Evolutionary conservation across 495 filamentous ascomycete species (phyloP), one percentile per base, ranked within the genome.

Genomic region (Annulohypoxylon moriforme): DNA sequence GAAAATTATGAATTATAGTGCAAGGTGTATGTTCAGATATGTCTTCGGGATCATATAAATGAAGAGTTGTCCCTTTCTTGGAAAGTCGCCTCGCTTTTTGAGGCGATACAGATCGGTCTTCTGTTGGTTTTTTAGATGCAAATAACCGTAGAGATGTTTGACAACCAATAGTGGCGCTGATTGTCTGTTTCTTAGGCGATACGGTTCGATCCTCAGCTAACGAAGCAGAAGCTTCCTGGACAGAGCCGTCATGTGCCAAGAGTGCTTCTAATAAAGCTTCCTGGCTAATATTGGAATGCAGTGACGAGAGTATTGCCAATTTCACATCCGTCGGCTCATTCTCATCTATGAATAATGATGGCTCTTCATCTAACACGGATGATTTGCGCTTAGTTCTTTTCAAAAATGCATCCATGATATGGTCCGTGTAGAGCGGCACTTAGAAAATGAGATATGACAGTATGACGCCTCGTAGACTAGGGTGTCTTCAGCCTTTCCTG

Each of bases 1-100:
- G 85, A 76, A 98, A 98, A 74, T 96, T 95, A 81, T 94, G 94
- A 73, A 97, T 89, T 69, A 97, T 90, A 8, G 91, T 93, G 80
- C 94, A 97, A 16, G 96, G 93, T 0, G 96, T 97, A 72, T 94
- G 85, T 14, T 85, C 81, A 53, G 91, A 89, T 27, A 98, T 85
- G 76, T 97, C 93, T 36, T 87, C 82, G 1, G 94, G 92, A 31
- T 91, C 85, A 72, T 88, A 98, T 0, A 98, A 85, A 77, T 94
- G 91, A 7, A 97, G 79, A 0, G 94, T 97, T 69, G 88, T 82
- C 10, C 94, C 96, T 74, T 92, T 97, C 66, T 87, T 89, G 4
- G 91, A 91, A 31, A 90, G 78, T 0, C 82, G 58, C 66, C 83
- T 89, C 9, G 79, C 34, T 55, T 78, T 85, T 62, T 86, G 86